Percentiles rank a stretch among this genome's conserved stretches.
phyloP scores from a whole-genome alignment of 73 alveolate species.

The Paramecium octaurelia region DNA sequence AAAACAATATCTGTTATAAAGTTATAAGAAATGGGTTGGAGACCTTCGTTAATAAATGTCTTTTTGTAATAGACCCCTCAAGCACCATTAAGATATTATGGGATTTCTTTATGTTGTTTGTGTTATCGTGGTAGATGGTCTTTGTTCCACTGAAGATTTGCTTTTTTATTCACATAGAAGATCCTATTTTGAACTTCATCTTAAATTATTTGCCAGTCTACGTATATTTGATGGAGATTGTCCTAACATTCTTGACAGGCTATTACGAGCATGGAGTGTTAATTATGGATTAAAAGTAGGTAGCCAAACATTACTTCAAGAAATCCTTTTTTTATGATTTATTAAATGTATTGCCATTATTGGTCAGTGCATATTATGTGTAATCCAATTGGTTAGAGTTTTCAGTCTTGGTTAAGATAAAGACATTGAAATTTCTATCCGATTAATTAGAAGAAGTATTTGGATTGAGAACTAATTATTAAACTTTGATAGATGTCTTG shows the following conservation, averaged over 20 bases:
- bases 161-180: neutral
- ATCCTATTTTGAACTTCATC: neutral
- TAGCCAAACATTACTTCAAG: neutral
- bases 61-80: neutral
- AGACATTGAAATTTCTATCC: neutral
- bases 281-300: neutral
- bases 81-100: neutral
- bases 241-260: conserved; percentile 1
- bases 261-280: conserved; percentile 40
- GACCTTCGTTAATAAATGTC: neutral
- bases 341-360: neutral
- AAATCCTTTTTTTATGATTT: neutral
- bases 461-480: neutral
- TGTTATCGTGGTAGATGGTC: neutral
- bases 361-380: neutral
- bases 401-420: neutral
- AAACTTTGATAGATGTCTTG: conserved; percentile 1
- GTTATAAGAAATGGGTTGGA: neutral
- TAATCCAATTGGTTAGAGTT: neutral
- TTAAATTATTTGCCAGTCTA: neutral
- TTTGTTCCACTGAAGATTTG: conserved; percentile 44
- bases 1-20: neutral
- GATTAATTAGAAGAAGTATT: conserved; percentile 9
- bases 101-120: neutral
- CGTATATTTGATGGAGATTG: neutral